Conservation (phyloP, 2,329 filamentous ascomycete genomes). For the Diaporthe destruens region DNA sequence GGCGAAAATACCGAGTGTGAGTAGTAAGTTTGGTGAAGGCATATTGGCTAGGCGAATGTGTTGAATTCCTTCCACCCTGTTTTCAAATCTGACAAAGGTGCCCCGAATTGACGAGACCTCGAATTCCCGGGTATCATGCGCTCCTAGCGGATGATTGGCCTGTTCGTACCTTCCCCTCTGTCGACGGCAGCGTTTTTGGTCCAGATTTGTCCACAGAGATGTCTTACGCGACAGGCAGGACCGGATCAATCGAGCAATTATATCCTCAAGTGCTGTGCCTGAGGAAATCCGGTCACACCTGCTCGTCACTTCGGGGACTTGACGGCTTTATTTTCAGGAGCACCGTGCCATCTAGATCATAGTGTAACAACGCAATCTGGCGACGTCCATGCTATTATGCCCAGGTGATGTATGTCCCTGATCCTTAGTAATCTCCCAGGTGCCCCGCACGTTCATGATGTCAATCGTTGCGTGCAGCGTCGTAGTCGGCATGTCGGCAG, state of each 20-base stretch:
- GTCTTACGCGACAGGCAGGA: background rate
- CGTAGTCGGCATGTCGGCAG: slow-evolving; percentile 13
- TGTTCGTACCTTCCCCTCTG: background rate
- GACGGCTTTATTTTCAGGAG: background rate
- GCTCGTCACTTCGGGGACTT: background rate
- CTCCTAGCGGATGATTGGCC: background rate
- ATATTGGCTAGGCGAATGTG: background rate
- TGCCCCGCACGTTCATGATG: slow-evolving; percentile 29
- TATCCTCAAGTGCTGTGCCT: background rate
- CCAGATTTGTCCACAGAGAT: background rate
- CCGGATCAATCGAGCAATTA: too few species aligned
- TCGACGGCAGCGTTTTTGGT: background rate
- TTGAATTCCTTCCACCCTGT: too few species aligned
- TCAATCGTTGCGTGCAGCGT: slow-evolving; percentile 7
- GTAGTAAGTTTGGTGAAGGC: background rate
- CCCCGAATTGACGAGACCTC: background rate
- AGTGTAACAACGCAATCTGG: background rate
- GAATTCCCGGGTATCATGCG: too few species aligned
- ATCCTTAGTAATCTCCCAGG: slow-evolving; percentile 27
- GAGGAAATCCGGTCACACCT: background rate
- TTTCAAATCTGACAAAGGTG: background rate
- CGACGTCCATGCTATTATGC: background rate
- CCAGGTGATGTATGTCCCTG: too few species aligned
- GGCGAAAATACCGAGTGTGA: background rate
- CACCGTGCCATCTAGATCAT: background rate